Base-by-base conservation (phyloP, 2,329 filamentous ascomycete genomes). In the Penicillium sp. region DNA sequence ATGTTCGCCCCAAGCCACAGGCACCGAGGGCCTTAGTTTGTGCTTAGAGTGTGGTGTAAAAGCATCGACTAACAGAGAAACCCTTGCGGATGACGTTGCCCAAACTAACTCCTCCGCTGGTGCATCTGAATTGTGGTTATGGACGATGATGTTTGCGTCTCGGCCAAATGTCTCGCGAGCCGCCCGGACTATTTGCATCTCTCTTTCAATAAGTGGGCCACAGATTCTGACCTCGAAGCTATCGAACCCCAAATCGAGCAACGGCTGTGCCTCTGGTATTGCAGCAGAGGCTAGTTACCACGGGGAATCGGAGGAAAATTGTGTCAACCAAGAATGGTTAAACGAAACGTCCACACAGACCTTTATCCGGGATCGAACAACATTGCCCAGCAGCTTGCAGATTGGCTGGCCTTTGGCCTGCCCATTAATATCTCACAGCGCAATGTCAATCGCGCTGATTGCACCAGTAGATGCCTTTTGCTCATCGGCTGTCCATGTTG, bases 401-500 rank as follows among this genome's bases (percentile, higher is more conserved):
- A 27, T 13, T n/a, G 23, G 40, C 2, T 17, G 21, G 13, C 21
- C 40, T 42, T 42, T 25, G 13, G 4, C 6, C 5, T 25, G 6
- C 2, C 40, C 21, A 17, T 1, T 4, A 9, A 41, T 41, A 23
- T 41, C 40, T 12, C 40, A 21, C 10, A 41, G 12, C 2, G 19
- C 40, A 15, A 41, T 15, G 3, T 41, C 40, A 13, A 41, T 41
- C 7, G 40, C 40, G 13, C 40, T 41, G 3, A 23, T 23, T 15
- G 40, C 40, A 23, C 6, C 19, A 19, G 21, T 40, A 6, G 5
- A 13, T 40, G n/a, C 6, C 6, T 13, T 1, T 40, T 6, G 4
- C 9, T 6, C 2, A 5, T 19, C 2, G 37, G 2, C 2, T 12
- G 0, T 13, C 5, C 4, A 2, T 12, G 3, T 2, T 3, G 0